Evolutionary conservation across 73 alveolate species (phyloP), one percentile per base, ranked within the genome.

Genomic region (Urostyla sp.): DNA sequence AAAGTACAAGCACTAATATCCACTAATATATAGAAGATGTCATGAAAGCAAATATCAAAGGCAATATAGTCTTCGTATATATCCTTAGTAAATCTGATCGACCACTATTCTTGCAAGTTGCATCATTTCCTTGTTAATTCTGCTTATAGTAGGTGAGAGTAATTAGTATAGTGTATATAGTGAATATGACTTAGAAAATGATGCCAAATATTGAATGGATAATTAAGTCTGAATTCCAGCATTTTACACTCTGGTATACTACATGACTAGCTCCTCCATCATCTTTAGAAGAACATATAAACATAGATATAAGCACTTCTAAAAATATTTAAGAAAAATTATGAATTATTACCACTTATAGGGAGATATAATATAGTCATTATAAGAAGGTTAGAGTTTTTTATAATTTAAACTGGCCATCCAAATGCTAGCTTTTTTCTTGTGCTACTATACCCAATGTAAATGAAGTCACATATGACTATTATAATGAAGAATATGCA

Each of bases 161-260:
- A 0, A 73, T 75, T 18, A 84, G 37, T 35, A 84, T 28, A 20
- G 76, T 13, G 20, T 53, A 36, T 0, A 37, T 58, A 0, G 75
- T 35, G 23, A 75, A 72, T 16, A 51, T 49, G 3, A 36, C 50
- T 8, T 54, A 40, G 16, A 60, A 8, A 11, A 75, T 23, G n/a
- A 84, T 43, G 8, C 84, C 85, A 51, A 74, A 76, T 0, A 75
- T 58, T 1, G 81, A 49, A 74, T 84, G 92, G n/a, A 84, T 37
- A 44, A 84, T 84, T 37, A 75, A 88, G n/a, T 50, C 6, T 10
- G 82, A 87, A 4, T 69, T 49, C 80, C 79, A 84, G 81, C 92
- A 84, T 6, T 49, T 21, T 53, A 84, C 59, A 26, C 66, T 80
- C 13, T 54, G 35, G 88, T 23, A 84, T 35, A 84, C 31, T 20